These are phyloP conservation scores for Chaetomium cochliodes DNA, from an alignment of 495 filamentous ascomycete genomes.

Conservation along the genomic window DNA sequence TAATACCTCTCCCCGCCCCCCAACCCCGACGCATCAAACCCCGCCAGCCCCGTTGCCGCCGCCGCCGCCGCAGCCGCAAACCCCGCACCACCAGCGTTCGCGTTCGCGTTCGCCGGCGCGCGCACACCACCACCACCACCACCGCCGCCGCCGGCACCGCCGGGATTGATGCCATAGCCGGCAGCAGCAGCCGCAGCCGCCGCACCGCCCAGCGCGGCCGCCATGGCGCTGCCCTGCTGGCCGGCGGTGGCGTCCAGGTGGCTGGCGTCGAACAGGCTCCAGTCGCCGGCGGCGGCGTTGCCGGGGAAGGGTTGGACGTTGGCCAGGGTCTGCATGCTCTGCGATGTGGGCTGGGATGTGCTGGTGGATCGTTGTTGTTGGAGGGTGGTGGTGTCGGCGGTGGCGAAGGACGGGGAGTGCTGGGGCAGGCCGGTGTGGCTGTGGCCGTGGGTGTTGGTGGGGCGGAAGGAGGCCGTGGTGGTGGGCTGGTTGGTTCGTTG, in stretches of 20 bases:
- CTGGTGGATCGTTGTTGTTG: constrained; percentile 33
- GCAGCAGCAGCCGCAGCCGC: too few species aligned
- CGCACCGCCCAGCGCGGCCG: constrained; percentile 23
- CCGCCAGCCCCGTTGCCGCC: constrained; percentile 23
- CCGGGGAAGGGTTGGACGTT: constrained; percentile 29
- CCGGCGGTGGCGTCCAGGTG: constrained; percentile 39
- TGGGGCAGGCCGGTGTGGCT: constrained; percentile 37
- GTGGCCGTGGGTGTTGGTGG: constrained; percentile 34
- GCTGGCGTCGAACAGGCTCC: constrained; percentile 41
- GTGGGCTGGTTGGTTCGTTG: constrained; percentile 40
- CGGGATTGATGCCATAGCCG: constrained; percentile 26
- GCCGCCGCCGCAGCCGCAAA: constrained; percentile 24
- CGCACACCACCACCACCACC: constrained; percentile 14
- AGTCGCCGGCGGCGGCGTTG: constrained; percentile 31
- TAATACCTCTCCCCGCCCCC: constrained; percentile 30
- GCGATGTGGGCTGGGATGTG: constrained; percentile 27
- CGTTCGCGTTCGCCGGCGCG: constrained; percentile 21
- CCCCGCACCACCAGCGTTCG: constrained; percentile 10
- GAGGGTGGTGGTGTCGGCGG: constrained; percentile 20
- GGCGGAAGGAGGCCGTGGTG: constrained; percentile 36
- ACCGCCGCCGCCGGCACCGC: neutral
- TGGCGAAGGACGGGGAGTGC: constrained; percentile 39
- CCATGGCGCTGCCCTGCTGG: constrained; percentile 30
- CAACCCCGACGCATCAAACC: constrained; percentile 31
- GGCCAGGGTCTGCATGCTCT: constrained; percentile 30